Conservation (phyloP, 371 early-diverging fungal genomes). For the Apophysomyces trapeziformis region DNA sequence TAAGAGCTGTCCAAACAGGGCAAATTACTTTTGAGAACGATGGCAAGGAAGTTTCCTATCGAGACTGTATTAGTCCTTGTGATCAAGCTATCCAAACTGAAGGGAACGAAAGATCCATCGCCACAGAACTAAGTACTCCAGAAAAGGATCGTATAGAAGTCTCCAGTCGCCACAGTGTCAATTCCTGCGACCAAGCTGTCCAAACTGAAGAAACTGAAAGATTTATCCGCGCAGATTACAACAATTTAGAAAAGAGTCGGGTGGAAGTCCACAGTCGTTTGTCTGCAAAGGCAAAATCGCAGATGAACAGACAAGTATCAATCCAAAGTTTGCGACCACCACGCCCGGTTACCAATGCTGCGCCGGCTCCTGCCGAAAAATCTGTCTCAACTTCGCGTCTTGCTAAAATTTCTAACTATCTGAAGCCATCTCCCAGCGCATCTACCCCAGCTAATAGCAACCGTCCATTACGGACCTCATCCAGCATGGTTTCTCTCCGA, state of each 20-base stretch:
- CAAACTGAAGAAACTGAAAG: slow-evolving; percentile 5
- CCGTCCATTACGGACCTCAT: slow-evolving; percentile 18
- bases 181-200: background rate
- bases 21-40: slow-evolving; percentile 19
- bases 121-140: too few species aligned
- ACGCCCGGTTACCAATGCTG: slow-evolving; percentile 3
- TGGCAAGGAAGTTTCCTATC: slow-evolving; percentile 3
- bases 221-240: slow-evolving; percentile 17
- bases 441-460: slow-evolving; percentile 32
- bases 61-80: too few species aligned
- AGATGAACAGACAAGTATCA: background rate
- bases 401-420: slow-evolving; percentile 25
- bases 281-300: slow-evolving; percentile 8
- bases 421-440: slow-evolving; percentile 27
- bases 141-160: too few species aligned
- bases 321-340: slow-evolving; percentile 11
- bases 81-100: too few species aligned
- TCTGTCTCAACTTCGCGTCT: slow-evolving; percentile 38
- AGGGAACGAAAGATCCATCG: too few species aligned
- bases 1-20: slow-evolving; percentile 13
- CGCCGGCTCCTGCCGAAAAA: slow-evolving; percentile 20
- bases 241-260: slow-evolving; percentile 17
- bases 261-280: slow-evolving; percentile 5
- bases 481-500: slow-evolving; percentile 33
- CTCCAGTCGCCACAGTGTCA: too few species aligned